Percentiles rank a stretch among this genome's conserved stretches.
phyloP scores from a whole-genome alignment of 2,329 filamentous ascomycete species.

The Herpotrichia juniperi region DNA sequence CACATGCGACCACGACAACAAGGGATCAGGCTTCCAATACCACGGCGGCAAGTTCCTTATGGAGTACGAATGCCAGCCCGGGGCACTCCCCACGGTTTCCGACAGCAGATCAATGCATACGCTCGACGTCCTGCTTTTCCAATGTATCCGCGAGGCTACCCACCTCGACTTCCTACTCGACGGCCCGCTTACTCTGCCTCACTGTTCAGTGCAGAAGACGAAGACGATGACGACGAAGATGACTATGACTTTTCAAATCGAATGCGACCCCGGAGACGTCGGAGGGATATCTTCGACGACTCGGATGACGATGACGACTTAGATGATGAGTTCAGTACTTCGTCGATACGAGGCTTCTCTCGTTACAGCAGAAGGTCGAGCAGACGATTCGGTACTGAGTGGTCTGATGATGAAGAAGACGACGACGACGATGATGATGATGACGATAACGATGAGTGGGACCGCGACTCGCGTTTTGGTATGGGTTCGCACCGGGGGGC shows the following conservation, averaged over 20 bases:
- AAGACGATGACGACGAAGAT: background rate
- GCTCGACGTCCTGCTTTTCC: background rate
- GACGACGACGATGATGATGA: background rate
- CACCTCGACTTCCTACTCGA: background rate
- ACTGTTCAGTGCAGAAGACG: background rate
- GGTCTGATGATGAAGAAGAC: slow-evolving; percentile 10
- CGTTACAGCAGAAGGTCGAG: background rate
- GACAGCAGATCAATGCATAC: background rate
- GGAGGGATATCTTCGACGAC: background rate
- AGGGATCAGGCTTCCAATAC: background rate
- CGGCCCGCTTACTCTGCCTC: background rate
- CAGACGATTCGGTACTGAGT: background rate
- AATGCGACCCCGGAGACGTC: background rate
- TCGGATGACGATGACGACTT: background rate
- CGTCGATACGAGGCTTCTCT: background rate
- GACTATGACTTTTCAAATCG: background rate
- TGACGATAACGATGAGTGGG: slow-evolving; percentile 11
- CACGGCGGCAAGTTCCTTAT: background rate
- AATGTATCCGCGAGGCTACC: background rate
- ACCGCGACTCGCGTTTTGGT: background rate
- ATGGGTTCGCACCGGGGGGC: too few relatives aligned
- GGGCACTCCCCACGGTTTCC: background rate
- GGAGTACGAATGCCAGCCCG: background rate
- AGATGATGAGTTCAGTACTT: background rate
- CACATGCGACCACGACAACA: background rate